phyloP scores from a whole-genome alignment of 1,139 yeast species.

The Lodderomyces orthopsilosis region DNA sequence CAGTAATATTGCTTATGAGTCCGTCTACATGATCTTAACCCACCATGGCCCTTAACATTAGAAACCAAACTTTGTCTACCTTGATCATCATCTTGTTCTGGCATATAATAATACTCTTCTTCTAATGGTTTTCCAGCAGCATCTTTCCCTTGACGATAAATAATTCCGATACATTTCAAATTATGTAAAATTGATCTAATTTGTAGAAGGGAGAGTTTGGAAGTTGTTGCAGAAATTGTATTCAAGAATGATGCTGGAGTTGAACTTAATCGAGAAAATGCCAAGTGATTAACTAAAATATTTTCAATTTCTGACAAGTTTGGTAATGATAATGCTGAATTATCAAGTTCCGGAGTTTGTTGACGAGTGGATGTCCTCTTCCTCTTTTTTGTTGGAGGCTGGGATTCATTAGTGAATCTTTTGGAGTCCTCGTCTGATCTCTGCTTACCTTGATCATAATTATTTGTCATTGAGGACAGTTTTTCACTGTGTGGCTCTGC shows the following conservation, averaged over 20 bases:
- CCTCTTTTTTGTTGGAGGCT: conserved; percentile 9
- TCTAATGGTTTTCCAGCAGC: conserved; percentile 95
- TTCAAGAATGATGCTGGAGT: conserved; percentile 75
- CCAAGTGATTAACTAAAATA: conserved; percentile 77
- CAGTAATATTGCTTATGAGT: conserved; percentile 91
- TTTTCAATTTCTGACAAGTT: conserved; percentile 54
- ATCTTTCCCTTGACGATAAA: conserved; percentile 86
- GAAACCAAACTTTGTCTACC: conserved; percentile 70
- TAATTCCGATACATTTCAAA: conserved; percentile 71
- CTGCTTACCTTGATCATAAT: too few species aligned
- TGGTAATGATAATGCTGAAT: conserved; percentile 27
- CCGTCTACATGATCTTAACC: conserved; percentile 84
- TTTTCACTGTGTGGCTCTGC: conserved; percentile 24
- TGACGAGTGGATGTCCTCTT: conserved; percentile 6
- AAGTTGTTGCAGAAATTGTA: conserved; percentile 52
- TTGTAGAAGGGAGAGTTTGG: conserved; percentile 44
- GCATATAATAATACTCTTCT: conserved; percentile 87
- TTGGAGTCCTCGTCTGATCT: not conserved
- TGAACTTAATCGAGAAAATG: conserved; percentile 83
- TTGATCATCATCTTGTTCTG: conserved; percentile 73
- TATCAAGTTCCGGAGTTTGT: conserved; percentile 14
- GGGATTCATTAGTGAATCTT: not conserved
- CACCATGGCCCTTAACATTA: conserved; percentile 76
- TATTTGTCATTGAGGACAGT: not conserved
- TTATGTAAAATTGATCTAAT: conserved; percentile 50